Percentiles rank a stretch among this genome's conserved stretches.
phyloP scores from a whole-genome alignment of 2,329 filamentous ascomycete genomes.

The Colletotrichum lini region DNA sequence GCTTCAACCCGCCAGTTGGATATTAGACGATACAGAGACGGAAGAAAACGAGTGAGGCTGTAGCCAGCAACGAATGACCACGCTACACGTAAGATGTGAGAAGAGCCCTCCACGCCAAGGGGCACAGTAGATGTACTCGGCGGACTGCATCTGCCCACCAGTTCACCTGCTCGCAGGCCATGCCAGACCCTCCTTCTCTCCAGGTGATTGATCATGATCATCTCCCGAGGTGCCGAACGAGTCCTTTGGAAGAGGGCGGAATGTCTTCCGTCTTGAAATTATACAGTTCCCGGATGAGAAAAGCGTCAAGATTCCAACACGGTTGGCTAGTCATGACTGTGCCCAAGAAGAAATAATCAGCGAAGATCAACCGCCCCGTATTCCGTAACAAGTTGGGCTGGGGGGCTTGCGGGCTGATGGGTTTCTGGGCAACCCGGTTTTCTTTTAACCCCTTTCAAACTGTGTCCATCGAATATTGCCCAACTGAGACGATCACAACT shows the following conservation, averaged over 20 bases:
- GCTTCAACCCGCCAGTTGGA: slow-evolving; percentile 17
- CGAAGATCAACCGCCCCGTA: background rate
- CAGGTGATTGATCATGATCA: slow-evolving; percentile 6
- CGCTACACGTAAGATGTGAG: background rate
- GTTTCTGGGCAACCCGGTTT: background rate
- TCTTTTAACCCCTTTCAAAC: background rate
- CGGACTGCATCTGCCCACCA: slow-evolving; percentile 1
- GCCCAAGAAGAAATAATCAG: background rate
- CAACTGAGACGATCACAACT: background rate
- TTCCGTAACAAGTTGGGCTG: background rate
- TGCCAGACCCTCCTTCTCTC: background rate
- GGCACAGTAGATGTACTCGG: slow-evolving; percentile 3
- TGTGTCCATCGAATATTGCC: background rate
- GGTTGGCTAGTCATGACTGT: slow-evolving; percentile 14
- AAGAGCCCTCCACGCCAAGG: background rate
- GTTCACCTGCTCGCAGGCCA: background rate
- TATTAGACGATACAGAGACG: background rate
- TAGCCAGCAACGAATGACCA: background rate
- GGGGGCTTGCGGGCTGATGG: background rate
- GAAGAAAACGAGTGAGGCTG: background rate
- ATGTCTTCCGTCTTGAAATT: slow-evolving; percentile 1
- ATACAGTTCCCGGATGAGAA: background rate
- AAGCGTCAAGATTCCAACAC: background rate
- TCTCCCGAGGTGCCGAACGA: background rate
- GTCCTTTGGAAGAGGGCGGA: slow-evolving; percentile 1